Conservation (phyloP, 2,329 filamentous ascomycete species). For the Sarocladium oryzae region DNA sequence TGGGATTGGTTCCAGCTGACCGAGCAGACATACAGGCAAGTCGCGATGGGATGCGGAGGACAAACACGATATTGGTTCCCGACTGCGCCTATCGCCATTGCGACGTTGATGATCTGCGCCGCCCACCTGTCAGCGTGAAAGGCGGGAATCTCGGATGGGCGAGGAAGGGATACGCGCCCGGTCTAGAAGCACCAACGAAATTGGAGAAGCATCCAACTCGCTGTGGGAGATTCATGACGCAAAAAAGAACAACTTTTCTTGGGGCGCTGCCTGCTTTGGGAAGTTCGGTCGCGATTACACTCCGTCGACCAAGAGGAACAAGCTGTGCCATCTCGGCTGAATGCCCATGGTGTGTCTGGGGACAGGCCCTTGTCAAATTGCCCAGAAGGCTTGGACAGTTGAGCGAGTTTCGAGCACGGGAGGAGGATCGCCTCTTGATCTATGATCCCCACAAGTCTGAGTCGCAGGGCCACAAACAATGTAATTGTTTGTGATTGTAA, state of each 20-base stretch:
- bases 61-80: neutral
- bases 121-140: neutral
- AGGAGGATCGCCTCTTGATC: too few relatives aligned
- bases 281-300: neutral
- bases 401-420: too few relatives aligned
- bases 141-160: neutral
- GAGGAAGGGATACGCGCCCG: neutral
- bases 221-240: too few relatives aligned
- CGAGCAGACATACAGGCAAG: too few relatives aligned
- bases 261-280: neutral
- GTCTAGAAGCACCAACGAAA: neutral
- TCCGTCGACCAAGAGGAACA: neutral
- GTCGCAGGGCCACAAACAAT: too few relatives aligned
- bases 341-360: neutral
- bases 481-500: too few relatives aligned
- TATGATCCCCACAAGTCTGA: too few relatives aligned
- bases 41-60: neutral
- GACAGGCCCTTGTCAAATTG: too few relatives aligned
- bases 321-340: neutral
- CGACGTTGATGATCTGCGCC: neutral
- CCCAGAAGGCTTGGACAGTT: too few relatives aligned
- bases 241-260: too few relatives aligned
- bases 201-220: neutral
- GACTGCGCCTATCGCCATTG: neutral
- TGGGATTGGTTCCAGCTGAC: neutral